Evolutionary conservation across 2,329 filamentous ascomycete genomes (phyloP).

Genomic region (Pseudogymnoascus sp.): DNA sequence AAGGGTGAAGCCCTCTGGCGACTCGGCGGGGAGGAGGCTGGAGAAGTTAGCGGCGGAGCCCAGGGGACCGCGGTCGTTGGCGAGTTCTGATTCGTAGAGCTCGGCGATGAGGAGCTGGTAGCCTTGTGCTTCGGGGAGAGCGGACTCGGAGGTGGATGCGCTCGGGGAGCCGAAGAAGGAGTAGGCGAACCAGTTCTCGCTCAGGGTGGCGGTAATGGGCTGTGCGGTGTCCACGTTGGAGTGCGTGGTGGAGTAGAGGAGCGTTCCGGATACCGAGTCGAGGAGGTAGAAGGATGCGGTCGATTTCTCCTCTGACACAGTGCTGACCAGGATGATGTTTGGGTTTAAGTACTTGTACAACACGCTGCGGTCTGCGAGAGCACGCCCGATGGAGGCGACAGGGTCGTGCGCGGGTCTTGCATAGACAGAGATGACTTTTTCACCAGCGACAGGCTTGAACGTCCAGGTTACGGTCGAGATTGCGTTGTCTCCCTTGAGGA

Average conservation of each 20-base stretch:
- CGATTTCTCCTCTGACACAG: conserved; percentile 49
- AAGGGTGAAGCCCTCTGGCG: conserved; percentile 44
- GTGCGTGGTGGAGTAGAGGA: conserved; percentile 65
- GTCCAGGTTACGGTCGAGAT: conserved; percentile 56
- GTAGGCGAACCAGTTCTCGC: conserved; percentile 95
- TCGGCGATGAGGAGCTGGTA: conserved; percentile 82
- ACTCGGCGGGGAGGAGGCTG: conserved; percentile 57
- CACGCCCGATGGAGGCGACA: conserved; percentile 88
- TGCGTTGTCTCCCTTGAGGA: conserved; percentile 33
- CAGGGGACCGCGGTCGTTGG: conserved; percentile 79
- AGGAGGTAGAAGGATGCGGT: conserved; percentile 68
- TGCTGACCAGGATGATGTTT: conserved; percentile 70
- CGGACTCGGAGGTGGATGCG: conserved; percentile 47
- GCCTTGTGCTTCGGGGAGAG: conserved; percentile 59
- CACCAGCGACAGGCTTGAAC: conserved; percentile 56
- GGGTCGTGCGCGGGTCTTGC: conserved; percentile 69
- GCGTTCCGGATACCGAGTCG: conserved; percentile 75
- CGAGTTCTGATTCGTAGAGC: conserved; percentile 74
- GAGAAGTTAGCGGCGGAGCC: conserved; percentile 66
- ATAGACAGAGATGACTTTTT: conserved; percentile 61
- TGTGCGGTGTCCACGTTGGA: conserved; percentile 65
- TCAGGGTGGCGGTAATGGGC: conserved; percentile 66
- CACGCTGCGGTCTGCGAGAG: conserved; percentile 84
- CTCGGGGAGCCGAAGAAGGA: conserved; percentile 59
- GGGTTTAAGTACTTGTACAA: conserved; percentile 95